These are phyloP conservation scores for Lasiodiplodia theobromae DNA, from an alignment of 2,329 filamentous ascomycete genomes.

Conservation along the genomic window DNA sequence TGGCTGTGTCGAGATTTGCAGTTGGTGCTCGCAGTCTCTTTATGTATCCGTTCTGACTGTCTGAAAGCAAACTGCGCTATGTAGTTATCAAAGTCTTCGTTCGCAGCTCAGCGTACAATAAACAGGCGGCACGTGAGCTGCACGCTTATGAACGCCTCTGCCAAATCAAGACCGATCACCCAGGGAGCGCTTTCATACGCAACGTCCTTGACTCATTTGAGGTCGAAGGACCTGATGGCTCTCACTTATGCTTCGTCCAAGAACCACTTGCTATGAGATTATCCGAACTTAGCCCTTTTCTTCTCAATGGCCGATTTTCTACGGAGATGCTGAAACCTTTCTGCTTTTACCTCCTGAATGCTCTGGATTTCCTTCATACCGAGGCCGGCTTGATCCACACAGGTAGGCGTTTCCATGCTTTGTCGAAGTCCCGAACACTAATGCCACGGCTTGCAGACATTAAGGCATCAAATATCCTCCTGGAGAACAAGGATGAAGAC, in stretches of 20 bases:
- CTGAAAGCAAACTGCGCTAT: conserved; percentile 27
- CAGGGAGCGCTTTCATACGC: conserved; percentile 42
- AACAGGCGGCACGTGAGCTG: conserved; percentile 34
- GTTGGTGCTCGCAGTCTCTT: conserved; percentile 7
- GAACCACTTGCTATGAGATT: conserved; percentile 42
- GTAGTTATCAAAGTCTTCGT: conserved; percentile 25
- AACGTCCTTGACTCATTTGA: conserved; percentile 45
- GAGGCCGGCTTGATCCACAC: conserved; percentile 40
- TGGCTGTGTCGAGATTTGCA: conserved; percentile 32
- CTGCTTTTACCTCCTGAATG: conserved; percentile 36
- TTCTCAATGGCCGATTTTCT: conserved; percentile 34
- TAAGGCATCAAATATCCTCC: conserved; percentile 43
- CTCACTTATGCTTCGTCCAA: conserved; percentile 48
- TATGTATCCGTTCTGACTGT: conserved; percentile 25
- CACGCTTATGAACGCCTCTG: conserved; percentile 41
- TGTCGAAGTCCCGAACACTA: background rate
- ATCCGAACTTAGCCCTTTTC: conserved; percentile 33
- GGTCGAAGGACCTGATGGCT: conserved; percentile 40
- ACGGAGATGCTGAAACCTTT: conserved; percentile 36
- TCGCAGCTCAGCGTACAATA: background rate
- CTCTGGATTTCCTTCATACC: conserved; percentile 42
- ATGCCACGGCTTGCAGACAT: conserved; percentile 36
- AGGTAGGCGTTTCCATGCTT: conserved; percentile 31
- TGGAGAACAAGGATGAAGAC: conserved; percentile 39
- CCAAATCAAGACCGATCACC: conserved; percentile 38